A percentile compares a stretch with the other conserved stretches of the same genome.
Evolutionary conservation across 495 filamentous ascomycete genomes (phyloP).

Genomic region (Lasiosphaeris hirsuta): DNA sequence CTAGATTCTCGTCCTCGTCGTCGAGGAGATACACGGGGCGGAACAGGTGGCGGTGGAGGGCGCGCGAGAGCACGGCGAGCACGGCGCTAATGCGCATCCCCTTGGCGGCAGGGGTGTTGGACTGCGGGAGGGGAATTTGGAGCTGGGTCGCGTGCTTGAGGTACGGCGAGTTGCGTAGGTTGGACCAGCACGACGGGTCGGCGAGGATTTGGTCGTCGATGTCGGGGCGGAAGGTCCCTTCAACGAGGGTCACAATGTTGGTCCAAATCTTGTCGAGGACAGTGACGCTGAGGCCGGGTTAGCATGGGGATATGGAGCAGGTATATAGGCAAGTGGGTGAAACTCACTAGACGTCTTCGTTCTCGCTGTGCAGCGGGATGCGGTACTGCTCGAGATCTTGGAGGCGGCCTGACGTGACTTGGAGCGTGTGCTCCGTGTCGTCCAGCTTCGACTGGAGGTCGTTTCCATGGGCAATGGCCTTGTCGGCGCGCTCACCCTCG

Average conservation of each 20-base stretch:
- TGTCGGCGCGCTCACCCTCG: constrained; percentile 26
- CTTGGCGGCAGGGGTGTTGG: constrained; percentile 36
- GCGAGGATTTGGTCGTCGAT: constrained; percentile 31
- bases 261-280: constrained; percentile 41
- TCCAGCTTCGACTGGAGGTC: constrained; percentile 28
- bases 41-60: constrained; percentile 35
- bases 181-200: constrained; percentile 37
- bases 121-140: constrained; percentile 33
- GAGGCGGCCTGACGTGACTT: constrained; percentile 21
- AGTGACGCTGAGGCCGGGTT: constrained; percentile 18
- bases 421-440: constrained; percentile 25
- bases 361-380: constrained; percentile 23
- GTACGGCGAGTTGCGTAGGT: constrained; percentile 35
- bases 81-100: constrained; percentile 39
- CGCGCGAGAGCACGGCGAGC: constrained; percentile 34
- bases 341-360: constrained; percentile 34
- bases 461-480: constrained; percentile 24
- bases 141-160: constrained; percentile 37
- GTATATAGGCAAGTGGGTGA: background rate
- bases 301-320: background rate
- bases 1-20: constrained; percentile 30
- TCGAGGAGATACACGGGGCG: constrained; percentile 36
- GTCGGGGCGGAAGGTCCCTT: constrained; percentile 33
- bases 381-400: constrained; percentile 31
- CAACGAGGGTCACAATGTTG: constrained; percentile 34